Evolutionary conservation across 2,329 filamentous ascomycete genomes (phyloP).

Genomic region (Fusarium incarnatum): DNA sequence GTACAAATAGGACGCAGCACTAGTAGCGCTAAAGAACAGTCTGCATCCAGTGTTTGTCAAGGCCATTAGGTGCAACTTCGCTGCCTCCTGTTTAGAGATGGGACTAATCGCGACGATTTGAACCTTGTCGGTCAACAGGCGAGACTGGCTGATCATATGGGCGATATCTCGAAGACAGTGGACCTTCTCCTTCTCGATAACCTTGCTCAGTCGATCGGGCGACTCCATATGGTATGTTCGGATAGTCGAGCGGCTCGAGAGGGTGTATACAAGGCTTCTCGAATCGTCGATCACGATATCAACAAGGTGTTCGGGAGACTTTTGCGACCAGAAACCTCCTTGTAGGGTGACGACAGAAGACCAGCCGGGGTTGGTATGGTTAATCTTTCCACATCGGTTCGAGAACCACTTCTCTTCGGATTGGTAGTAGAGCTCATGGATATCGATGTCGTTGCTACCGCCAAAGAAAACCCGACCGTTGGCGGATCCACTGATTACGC

Average conservation of each 20-base stretch:
- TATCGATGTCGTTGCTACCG: slow-evolving; percentile 82
- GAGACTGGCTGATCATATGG: slow-evolving; percentile 83
- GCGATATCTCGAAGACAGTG: slow-evolving; percentile 78
- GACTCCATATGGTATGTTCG: slow-evolving; percentile 89
- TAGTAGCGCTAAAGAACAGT: slow-evolving; percentile 91
- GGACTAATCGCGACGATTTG: slow-evolving; percentile 86
- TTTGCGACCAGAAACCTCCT: slow-evolving; percentile 62
- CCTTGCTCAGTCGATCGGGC: slow-evolving; percentile 68
- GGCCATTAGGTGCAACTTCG: slow-evolving; percentile 88
- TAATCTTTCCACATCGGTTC: slow-evolving; percentile 86
- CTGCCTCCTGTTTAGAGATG: slow-evolving; percentile 82
- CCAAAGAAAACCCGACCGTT: slow-evolving; percentile 95
- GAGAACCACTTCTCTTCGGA: slow-evolving; percentile 98
- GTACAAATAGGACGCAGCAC: slow-evolving; percentile 75
- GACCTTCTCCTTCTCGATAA: slow-evolving; percentile 73
- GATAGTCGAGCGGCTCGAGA: slow-evolving; percentile 89
- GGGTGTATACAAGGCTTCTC: slow-evolving; percentile 87
- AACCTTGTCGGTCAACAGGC: slow-evolving; percentile 75
- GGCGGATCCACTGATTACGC: slow-evolving; percentile 81
- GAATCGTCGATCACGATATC: slow-evolving; percentile 91
- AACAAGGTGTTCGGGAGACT: slow-evolving; percentile 71
- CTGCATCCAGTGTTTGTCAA: slow-evolving; percentile 91
- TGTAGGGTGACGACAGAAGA: slow-evolving; percentile 69
- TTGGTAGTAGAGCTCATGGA: slow-evolving; percentile 95
- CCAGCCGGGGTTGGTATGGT: slow-evolving; percentile 83